Percentiles rank a stretch among this genome's conserved stretches.
Conservation (phyloP, 352 stramenopile species). For the Aphanomyces astaci region DNA sequence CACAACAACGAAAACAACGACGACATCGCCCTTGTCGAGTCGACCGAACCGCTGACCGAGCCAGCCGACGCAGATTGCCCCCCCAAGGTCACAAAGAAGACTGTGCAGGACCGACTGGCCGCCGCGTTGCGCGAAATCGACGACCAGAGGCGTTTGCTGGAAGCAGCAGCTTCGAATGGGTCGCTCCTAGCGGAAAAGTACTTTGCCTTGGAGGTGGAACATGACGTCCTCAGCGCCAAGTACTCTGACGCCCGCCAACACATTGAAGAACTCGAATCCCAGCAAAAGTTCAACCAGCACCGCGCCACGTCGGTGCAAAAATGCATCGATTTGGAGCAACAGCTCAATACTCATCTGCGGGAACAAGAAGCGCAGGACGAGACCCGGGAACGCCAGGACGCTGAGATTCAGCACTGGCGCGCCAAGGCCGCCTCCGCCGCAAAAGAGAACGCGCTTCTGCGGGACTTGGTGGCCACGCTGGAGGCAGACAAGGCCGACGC, state of each 20-base stretch:
- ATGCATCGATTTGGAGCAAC: slow-evolving; percentile 12
- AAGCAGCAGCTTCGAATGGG: slow-evolving; percentile 9
- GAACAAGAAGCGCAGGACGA: slow-evolving; percentile 1
- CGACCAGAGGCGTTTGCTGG: slow-evolving; percentile 3
- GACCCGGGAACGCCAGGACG: background rate
- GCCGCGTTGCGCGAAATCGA: slow-evolving; percentile 2
- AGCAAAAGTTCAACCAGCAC: background rate
- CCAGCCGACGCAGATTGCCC: background rate
- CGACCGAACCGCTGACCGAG: background rate
- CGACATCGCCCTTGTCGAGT: background rate
- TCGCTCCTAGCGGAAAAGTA: slow-evolving; percentile 12
- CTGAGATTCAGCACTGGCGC: slow-evolving; percentile 5
- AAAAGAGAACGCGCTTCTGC: slow-evolving; percentile 1
- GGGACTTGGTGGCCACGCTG: background rate
- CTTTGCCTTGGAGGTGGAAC: slow-evolving; percentile 9
- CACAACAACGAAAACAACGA: background rate
- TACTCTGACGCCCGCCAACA: background rate
- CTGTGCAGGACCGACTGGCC: background rate
- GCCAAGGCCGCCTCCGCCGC: background rate
- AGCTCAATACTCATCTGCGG: background rate
- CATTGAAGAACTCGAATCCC: background rate
- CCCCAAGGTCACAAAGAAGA: background rate
- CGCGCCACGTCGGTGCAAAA: slow-evolving; percentile 3
- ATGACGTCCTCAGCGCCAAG: background rate
- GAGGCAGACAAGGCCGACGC: background rate